phyloP scores from a whole-genome alignment of 2,329 filamentous ascomycete genomes.

The Fusarium odoratissimum region DNA sequence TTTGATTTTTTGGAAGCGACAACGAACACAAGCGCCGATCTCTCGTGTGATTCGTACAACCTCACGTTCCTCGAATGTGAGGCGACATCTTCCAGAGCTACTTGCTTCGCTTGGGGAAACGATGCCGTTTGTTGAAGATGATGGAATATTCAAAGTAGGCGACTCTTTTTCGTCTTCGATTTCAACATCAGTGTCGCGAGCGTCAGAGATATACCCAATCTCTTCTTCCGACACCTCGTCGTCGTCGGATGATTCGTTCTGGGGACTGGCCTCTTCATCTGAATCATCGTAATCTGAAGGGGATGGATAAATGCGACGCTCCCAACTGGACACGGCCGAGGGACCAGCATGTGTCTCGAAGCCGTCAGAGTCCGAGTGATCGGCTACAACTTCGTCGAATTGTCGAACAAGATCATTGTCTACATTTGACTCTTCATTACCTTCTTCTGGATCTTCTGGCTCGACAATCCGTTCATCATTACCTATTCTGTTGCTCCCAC shows the following conservation, averaged over 20 bases:
- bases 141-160: not conserved
- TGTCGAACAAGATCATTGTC: not conserved
- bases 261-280: not conserved
- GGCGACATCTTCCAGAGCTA: not conserved
- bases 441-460: not conserved
- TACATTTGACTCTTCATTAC: not conserved
- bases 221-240: conserved; percentile 6
- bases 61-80: conserved; percentile 1
- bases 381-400: not conserved
- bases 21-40: conserved; percentile 34
- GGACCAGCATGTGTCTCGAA: not conserved
- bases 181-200: not conserved
- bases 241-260: not conserved
- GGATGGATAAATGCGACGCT: not conserved
- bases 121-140: not conserved
- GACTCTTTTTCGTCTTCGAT: not conserved
- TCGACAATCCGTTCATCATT: not conserved
- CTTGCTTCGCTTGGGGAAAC: not conserved
- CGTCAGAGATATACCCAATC: not conserved
- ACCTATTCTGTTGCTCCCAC: not conserved
- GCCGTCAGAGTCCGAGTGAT: not conserved
- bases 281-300: not conserved
- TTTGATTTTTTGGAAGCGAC: conserved; percentile 39
- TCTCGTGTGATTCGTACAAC: conserved; percentile 3
- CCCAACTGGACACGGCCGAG: not conserved